These are phyloP conservation scores for Colletotrichum destructivum DNA, from an alignment of 2,329 filamentous ascomycete species.

Conservation along the genomic window DNA sequence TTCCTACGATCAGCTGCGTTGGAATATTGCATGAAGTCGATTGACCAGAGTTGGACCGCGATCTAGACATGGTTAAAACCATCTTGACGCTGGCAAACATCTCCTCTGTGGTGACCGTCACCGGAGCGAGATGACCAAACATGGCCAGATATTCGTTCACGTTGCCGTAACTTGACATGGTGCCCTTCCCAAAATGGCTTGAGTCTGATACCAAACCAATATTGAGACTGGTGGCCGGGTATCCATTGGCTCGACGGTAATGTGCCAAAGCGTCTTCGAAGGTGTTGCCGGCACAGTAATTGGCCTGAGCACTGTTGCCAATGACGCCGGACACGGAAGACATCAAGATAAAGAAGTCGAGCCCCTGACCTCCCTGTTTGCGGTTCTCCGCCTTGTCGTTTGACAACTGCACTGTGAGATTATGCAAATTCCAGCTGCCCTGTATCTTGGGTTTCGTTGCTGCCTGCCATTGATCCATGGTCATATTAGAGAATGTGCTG, in stretches of 20 bases:
- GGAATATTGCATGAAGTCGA: not conserved
- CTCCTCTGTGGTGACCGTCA: constrained; percentile 5
- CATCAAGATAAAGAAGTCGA: constrained; percentile 43
- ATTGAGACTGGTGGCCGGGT: constrained; percentile 12
- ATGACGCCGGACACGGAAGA: constrained; percentile 44
- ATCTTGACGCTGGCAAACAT: constrained; percentile 1
- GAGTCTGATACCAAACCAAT: constrained; percentile 41
- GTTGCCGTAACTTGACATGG: constrained; percentile 62
- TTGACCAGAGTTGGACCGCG: not conserved
- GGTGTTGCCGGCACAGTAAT: constrained; percentile 44
- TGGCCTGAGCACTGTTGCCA: constrained; percentile 40
- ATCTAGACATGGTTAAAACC: not conserved
- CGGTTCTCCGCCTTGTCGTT: no score
- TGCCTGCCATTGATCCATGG: constrained; percentile 30
- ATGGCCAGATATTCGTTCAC: constrained; percentile 61
- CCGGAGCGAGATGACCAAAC: constrained; percentile 19
- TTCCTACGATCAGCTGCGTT: constrained; percentile 45
- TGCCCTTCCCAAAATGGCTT: constrained; percentile 65
- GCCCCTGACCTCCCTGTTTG: constrained; percentile 15
- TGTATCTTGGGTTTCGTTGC: constrained; percentile 42
- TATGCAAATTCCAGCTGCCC: constrained; percentile 42
- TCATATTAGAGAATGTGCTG: constrained; percentile 41
- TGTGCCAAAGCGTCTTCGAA: constrained; percentile 43
- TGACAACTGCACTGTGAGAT: constrained; percentile 7
- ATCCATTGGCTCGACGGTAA: constrained; percentile 15